Conservation (phyloP, 1,284 basidiomycete species). For the Boletus holoroseus region DNA sequence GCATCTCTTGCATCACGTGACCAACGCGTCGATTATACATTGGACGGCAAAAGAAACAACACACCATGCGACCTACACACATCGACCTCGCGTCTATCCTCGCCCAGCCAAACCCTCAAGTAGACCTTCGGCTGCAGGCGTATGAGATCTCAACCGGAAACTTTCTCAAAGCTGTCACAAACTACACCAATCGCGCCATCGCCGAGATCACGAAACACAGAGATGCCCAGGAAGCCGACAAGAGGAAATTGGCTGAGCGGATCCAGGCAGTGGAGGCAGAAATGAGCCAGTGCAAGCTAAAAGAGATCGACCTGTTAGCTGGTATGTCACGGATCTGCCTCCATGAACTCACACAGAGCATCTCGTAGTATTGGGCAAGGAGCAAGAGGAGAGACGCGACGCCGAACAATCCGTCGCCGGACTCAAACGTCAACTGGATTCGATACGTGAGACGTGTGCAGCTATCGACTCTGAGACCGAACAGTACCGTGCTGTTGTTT, state of each 20-base stretch:
- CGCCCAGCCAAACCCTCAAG: constrained; percentile 49
- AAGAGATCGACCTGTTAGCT: constrained; percentile 66
- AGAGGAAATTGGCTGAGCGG: constrained; percentile 54
- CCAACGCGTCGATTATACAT: constrained; percentile 5
- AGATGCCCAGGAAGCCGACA: constrained; percentile 50
- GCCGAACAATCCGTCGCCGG: constrained; percentile 56
- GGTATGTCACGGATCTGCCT: constrained; percentile 39
- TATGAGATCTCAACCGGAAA: constrained; percentile 62
- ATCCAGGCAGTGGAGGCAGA: constrained; percentile 55
- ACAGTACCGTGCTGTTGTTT: constrained; percentile 53
- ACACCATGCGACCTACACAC: constrained; percentile 49
- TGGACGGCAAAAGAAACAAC: not conserved
- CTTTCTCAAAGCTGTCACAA: constrained; percentile 63
- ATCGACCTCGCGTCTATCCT: constrained; percentile 58
- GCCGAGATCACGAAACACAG: constrained; percentile 58
- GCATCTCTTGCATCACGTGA: constrained; percentile 18
- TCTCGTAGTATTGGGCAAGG: constrained; percentile 54
- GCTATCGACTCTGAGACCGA: constrained; percentile 64
- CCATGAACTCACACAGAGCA: not conserved
- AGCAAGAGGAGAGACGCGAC: constrained; percentile 66
- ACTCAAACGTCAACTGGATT: constrained; percentile 57
- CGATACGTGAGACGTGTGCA: constrained; percentile 53
- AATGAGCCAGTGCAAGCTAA: constrained; percentile 63
- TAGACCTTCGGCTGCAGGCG: constrained; percentile 58
- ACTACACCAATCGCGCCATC: constrained; percentile 62